Evolutionary conservation across 2,329 filamentous ascomycete genomes (phyloP).

Genomic region (Alternaria metachromatica): DNA sequence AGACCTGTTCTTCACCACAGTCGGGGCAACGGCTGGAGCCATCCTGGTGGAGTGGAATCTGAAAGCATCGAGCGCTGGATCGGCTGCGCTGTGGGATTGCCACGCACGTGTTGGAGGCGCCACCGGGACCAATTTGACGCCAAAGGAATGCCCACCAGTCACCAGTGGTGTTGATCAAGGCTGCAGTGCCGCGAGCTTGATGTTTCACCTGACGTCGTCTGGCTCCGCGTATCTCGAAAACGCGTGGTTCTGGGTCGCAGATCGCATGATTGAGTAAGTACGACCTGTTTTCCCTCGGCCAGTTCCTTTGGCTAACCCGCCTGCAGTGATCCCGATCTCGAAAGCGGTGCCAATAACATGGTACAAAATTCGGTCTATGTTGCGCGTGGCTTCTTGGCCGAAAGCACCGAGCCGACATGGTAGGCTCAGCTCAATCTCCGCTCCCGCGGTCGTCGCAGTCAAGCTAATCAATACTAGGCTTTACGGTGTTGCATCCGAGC

Average conservation of each 20-base stretch:
- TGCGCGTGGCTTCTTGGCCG: conserved; percentile 78
- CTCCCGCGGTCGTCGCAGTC: not conserved
- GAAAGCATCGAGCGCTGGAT: not conserved
- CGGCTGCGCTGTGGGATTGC: not conserved
- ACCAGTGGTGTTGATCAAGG: conserved; percentile 63
- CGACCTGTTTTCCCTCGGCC: not conserved
- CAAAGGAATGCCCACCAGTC: conserved; percentile 70
- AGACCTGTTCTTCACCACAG: not conserved
- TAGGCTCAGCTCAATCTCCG: not conserved
- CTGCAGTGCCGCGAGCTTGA: conserved; percentile 65
- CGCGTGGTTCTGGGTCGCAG: not conserved
- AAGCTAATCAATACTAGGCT: not conserved
- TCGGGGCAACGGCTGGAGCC: not conserved
- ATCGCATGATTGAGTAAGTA: not conserved
- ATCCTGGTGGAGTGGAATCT: not conserved
- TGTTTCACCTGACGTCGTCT: not conserved
- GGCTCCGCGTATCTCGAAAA: not conserved
- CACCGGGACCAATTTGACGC: conserved; percentile 76
- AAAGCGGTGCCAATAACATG: conserved; percentile 59
- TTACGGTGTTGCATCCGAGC: conserved; percentile 62
- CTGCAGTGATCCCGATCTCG: conserved; percentile 21
- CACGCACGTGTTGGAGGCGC: conserved; percentile 66
- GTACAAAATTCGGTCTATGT: conserved; percentile 62
- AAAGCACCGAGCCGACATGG: conserved; percentile 55
- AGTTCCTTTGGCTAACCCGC: not conserved